These are phyloP conservation scores for Trichoderma brevicompactum DNA, from an alignment of 2,329 filamentous ascomycete species.

Conservation along the genomic window DNA sequence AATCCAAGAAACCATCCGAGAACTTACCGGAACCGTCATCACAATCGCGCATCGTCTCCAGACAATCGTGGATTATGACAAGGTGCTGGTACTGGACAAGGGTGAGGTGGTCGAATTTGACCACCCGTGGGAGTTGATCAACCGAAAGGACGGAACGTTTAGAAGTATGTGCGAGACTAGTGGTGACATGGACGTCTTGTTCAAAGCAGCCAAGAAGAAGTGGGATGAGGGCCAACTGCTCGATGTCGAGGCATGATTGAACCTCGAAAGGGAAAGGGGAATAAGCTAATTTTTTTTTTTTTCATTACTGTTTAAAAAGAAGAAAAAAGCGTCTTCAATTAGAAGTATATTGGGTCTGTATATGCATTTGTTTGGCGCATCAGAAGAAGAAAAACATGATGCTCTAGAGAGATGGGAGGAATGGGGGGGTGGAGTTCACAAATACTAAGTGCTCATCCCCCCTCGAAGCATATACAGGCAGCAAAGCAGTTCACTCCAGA, in stretches of 20 bases:
- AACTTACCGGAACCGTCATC: slow-evolving; percentile 89
- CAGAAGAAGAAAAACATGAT: neutral
- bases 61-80: slow-evolving; percentile 98
- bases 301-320: neutral
- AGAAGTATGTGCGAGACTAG: slow-evolving; percentile 68
- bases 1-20: slow-evolving; percentile 95
- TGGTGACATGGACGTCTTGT: slow-evolving; percentile 58
- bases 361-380: neutral
- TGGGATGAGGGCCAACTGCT: slow-evolving; percentile 48
- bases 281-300: neutral
- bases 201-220: slow-evolving; percentile 61
- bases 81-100: slow-evolving; percentile 91
- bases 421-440: neutral
- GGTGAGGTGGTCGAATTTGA: slow-evolving; percentile 86
- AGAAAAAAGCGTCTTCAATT: neutral
- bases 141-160: slow-evolving; percentile 68
- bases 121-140: slow-evolving; percentile 83
- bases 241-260: slow-evolving; percentile 37
- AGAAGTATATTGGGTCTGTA: slow-evolving; percentile 2
- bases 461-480: neutral
- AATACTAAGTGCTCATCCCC: neutral
- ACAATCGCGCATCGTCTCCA: slow-evolving; percentile 95
- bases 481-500: neutral
- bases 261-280: neutral
- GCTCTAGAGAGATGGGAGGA: neutral